A percentile compares a stretch with the other conserved stretches of the same genome.
phyloP scores from a whole-genome alignment of 805 yeast species.

The Sugiyamaella chiloensis region DNA sequence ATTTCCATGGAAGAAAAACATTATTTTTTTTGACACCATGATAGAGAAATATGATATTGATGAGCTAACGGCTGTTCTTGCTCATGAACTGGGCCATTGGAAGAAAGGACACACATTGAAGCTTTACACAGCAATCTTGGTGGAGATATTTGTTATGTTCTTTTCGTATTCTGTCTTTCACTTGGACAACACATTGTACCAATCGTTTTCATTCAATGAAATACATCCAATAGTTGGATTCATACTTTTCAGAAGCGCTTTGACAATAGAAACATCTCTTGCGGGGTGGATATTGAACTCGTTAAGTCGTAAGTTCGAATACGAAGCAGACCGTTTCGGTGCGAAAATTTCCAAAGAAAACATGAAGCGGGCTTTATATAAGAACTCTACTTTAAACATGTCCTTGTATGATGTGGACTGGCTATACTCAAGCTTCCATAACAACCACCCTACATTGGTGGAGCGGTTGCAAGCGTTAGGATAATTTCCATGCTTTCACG shows the following conservation, averaged over 20 bases:
- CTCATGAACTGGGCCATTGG: background rate
- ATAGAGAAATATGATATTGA: background rate
- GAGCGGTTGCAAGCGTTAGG: background rate
- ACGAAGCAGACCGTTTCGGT: background rate
- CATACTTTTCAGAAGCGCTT: background rate
- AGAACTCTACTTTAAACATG: background rate
- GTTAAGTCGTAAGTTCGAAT: background rate
- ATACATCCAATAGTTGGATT: background rate
- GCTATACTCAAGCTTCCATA: background rate
- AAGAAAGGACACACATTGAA: background rate
- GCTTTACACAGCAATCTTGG: background rate
- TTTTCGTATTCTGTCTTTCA: background rate
- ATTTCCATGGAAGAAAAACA: background rate
- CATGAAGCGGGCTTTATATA: background rate
- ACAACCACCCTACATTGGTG: background rate
- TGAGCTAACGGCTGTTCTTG: background rate
- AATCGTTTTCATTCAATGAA: background rate
- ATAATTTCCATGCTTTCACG: no score
- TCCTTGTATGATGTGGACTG: background rate
- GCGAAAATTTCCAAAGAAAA: background rate
- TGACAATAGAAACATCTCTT: background rate
- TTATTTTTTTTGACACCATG: background rate
- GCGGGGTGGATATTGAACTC: background rate
- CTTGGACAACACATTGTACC: background rate
- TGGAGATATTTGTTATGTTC: background rate